Evolutionary conservation across 2,329 filamentous ascomycete genomes (phyloP).

Genomic region (Sarocladiaceae sp.): DNA sequence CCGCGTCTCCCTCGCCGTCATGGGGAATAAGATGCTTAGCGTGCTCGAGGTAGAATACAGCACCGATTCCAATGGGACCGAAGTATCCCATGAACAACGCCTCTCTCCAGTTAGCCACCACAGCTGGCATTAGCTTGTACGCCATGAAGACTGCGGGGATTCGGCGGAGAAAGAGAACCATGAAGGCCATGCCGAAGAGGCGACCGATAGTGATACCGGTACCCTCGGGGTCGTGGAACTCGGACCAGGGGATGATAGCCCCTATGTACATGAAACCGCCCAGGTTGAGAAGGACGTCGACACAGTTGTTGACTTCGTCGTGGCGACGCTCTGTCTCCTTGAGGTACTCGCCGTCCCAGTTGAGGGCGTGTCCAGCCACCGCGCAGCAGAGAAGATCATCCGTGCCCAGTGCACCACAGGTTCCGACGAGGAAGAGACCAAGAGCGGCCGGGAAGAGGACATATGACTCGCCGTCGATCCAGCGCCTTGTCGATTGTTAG

Average conservation of each 20-base stretch:
- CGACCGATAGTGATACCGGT: conserved; percentile 47
- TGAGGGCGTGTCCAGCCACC: conserved; percentile 51
- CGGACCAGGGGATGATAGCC: conserved; percentile 46
- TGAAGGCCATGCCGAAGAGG: conserved; percentile 43
- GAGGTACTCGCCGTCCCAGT: conserved; percentile 57
- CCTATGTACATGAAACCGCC: conserved; percentile 56
- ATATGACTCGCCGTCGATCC: conserved; percentile 51
- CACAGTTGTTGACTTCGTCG: conserved; percentile 53
- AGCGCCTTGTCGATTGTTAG: conserved; percentile 20
- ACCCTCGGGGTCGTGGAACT: conserved; percentile 45
- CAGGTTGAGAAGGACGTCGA: conserved; percentile 54
- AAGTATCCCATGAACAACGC: conserved; percentile 62
- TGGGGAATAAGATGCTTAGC: conserved; percentile 31
- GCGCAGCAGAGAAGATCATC: conserved; percentile 58
- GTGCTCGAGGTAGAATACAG: conserved; percentile 62
- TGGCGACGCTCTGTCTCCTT: conserved; percentile 48
- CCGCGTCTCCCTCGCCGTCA: conserved; percentile 25
- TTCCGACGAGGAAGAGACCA: conserved; percentile 51
- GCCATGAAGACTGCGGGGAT: conserved; percentile 48
- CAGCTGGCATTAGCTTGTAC: conserved; percentile 49
- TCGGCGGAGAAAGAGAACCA: conserved; percentile 48
- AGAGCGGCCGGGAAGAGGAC: conserved; percentile 45
- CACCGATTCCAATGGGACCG: conserved; percentile 68
- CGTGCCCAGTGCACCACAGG: conserved; percentile 50
- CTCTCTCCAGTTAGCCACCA: conserved; percentile 48